These are phyloP conservation scores for Cyclospora cayetanensis DNA, from an alignment of 169 alveolate genomes.

Conservation along the genomic window DNA sequence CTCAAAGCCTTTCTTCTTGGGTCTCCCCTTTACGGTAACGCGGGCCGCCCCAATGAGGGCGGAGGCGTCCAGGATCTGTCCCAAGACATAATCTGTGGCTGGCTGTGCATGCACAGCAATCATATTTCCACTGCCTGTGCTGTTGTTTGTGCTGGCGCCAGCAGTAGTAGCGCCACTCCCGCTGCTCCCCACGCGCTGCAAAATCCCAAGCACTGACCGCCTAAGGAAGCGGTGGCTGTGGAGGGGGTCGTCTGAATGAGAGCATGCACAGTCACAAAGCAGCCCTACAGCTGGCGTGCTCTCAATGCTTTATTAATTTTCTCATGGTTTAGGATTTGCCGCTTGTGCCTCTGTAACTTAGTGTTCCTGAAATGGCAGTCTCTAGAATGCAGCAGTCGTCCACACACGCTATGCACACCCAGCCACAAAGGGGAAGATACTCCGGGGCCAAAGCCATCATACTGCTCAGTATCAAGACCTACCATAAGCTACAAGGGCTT, in stretches of 20 bases:
- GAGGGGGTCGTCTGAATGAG: conserved; percentile 2
- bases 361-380: too few relatives aligned
- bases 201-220: conserved; percentile 7
- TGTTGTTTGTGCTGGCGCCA: conserved; percentile 19
- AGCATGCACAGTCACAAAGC: too few relatives aligned
- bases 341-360: too few relatives aligned
- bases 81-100: conserved; percentile 86
- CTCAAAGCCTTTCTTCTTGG: conserved; percentile 94
- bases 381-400: too few relatives aligned
- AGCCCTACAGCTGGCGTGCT: too few relatives aligned
- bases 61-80: conserved; percentile 88
- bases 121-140: conserved; percentile 78
- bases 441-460: too few relatives aligned
- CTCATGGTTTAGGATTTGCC: too few relatives aligned
- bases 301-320: too few relatives aligned
- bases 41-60: conserved; percentile 84
- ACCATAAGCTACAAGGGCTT: conserved; percentile 83
- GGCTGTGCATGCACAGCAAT: conserved; percentile 84
- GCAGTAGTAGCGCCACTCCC: conserved; percentile 4
- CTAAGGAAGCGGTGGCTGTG: conserved; percentile 16
- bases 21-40: conserved; percentile 89
- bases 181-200: conserved; percentile 47
- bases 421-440: too few relatives aligned
- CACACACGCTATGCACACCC: too few relatives aligned
- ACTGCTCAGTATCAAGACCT: not conserved